Evolutionary conservation across 139 green algal genomes (phyloP).

Genomic region (Coccomyxa sp.): DNA sequence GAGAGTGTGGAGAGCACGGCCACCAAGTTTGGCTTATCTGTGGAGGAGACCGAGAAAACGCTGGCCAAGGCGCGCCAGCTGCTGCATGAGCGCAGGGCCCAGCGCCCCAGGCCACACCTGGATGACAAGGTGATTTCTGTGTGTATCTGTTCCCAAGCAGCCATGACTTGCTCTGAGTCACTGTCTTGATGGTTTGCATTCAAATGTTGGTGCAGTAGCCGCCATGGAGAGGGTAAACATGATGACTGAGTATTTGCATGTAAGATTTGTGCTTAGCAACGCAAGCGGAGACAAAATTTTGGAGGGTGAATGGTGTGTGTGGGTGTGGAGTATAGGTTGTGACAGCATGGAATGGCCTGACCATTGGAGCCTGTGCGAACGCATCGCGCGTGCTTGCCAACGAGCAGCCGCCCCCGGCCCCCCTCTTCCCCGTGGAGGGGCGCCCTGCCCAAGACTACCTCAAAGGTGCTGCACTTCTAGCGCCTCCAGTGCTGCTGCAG

Average conservation of each 20-base stretch:
- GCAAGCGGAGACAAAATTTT: no score
- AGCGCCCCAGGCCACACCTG: constrained; percentile 61
- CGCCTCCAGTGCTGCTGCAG: background rate
- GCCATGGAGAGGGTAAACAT: no score
- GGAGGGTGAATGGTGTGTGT: no score
- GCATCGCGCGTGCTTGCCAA: constrained; percentile 54
- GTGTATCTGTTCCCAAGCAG: background rate
- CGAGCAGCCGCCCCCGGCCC: constrained; percentile 26
- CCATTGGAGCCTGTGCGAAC: constrained; percentile 67
- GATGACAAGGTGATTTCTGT: constrained; percentile 77
- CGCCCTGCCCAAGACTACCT: constrained; percentile 52
- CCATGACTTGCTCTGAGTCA: background rate
- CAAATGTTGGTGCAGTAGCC: background rate
- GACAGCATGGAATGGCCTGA: constrained; percentile 87
- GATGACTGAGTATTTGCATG: no score
- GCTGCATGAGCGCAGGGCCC: constrained; percentile 46
- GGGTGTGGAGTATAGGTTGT: constrained; percentile 59
- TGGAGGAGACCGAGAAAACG: constrained; percentile 14
- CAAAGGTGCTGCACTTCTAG: constrained; percentile 19
- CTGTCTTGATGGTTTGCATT: background rate
- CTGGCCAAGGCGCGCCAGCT: constrained; percentile 47
- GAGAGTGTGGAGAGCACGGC: constrained; percentile 37
- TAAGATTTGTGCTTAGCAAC: no score
- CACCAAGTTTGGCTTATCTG: background rate
- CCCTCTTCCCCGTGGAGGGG: constrained; percentile 71